Evolutionary conservation across 148 eudicot species (phyloP), one percentile per base, ranked within the genome.

Genomic region (Camellia sinensis): DNA sequence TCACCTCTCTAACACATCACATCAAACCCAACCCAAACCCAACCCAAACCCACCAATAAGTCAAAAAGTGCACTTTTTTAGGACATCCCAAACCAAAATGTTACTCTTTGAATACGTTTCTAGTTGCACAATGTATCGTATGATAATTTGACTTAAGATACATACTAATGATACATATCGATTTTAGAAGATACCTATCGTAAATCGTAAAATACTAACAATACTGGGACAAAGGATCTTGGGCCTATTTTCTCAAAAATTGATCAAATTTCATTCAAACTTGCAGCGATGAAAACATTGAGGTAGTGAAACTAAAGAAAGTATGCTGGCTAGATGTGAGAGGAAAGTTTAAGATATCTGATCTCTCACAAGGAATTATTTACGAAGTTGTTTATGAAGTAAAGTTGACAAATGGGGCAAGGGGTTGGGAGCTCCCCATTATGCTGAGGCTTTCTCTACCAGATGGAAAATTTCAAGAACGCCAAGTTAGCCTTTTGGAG

Each of bases 371-470:
- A 56, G 85, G 80, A 56, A 66, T 66, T 44, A 67, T 72, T 2
- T 85, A 85, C 57, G 80, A 82, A 68, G 54, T 61, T 19, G 73
- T 56, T 2, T 82, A 71, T 18, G 67, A 40, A 29, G 81, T 85
- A 7, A 85, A 85, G 81, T 43, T 85, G 72, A 82, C 79, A 60
- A 85, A 82, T 44, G 75, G 78, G 19, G 85, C 87, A 37, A 72
- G 64, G 11, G 87, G 85, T 17, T 85, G 85, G 87, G 85, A 82
- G 68, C 75, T 82, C 53, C 87, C 83, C 0, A 69, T 85, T 53
- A 62, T 11, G 14, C 77, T 80, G 2, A 54, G 54, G 54, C 67
- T 85, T 19, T 72, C 5, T 2, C 73, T 67, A 45, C 80, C 85
- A 6, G 75, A 81, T 53, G 75, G 80, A 60, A 73, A 12, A 43